Conservation (phyloP, 441 rosid genomes). For the Pelargonium cotyledonis region DNA sequence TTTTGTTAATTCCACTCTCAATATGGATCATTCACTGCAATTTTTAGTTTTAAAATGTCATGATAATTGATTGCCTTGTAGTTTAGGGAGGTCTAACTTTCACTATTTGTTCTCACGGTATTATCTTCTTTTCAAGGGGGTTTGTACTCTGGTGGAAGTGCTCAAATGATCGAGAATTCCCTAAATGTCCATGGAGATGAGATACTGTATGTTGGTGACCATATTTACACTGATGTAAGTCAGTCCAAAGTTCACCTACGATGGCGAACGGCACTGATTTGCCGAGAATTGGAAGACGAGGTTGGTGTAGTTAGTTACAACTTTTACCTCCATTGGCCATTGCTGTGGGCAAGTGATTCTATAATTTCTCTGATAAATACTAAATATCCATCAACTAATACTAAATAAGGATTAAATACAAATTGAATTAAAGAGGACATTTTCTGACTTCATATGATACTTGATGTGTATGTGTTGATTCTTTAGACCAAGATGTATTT, state of each 20-base stretch:
- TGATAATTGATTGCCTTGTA: not conserved
- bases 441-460: not conserved
- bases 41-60: not conserved
- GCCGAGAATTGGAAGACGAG: slow-evolving; percentile 96
- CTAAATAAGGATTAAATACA: not conserved
- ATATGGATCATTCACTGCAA: not conserved
- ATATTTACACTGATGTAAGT: slow-evolving; percentile 94
- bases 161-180: slow-evolving; percentile 92
- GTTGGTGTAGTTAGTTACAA: slow-evolving; percentile 27
- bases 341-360: not conserved
- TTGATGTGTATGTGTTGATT: not conserved
- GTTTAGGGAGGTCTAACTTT: not conserved
- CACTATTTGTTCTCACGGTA: slow-evolving; percentile 1
- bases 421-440: not conserved
- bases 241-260: slow-evolving; percentile 87
- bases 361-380: not conserved
- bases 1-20: not conserved
- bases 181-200: slow-evolving; percentile 85
- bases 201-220: slow-evolving; percentile 90
- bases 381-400: not conserved
- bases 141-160: slow-evolving; percentile 93
- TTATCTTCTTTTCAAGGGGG: slow-evolving; percentile 49
- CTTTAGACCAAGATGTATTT: not conserved
- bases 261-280: slow-evolving; percentile 94
- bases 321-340: not conserved